Conservation (phyloP, 1,139 yeast species). For the Magnusiomyces suaveolens region DNA sequence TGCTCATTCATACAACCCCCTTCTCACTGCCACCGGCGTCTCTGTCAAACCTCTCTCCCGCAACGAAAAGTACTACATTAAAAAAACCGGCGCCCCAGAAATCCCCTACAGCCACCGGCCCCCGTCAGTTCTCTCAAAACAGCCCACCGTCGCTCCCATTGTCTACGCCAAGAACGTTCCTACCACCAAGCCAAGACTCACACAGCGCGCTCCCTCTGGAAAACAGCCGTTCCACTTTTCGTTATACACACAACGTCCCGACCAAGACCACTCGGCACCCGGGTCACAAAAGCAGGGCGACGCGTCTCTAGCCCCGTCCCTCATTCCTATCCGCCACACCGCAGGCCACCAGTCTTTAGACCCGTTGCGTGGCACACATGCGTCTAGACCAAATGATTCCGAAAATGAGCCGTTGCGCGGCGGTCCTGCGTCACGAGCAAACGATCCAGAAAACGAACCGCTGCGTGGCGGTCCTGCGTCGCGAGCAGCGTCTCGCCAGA, state of each 20-base stretch:
- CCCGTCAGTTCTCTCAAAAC: neutral
- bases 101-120: constrained; percentile 12
- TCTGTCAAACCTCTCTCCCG: too few relatives aligned
- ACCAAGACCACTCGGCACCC: constrained; percentile 3
- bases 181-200: constrained; percentile 11
- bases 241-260: constrained; percentile 2
- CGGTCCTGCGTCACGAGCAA: neutral
- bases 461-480: constrained; percentile 9
- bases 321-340: neutral
- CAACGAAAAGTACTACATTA: constrained; percentile 11
- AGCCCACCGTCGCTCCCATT: too few relatives aligned
- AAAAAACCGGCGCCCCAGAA: constrained; percentile 8
- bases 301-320: neutral
- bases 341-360: neutral
- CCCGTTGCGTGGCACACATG: neutral
- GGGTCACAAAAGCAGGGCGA: too few relatives aligned
- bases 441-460: neutral
- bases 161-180: constrained; percentile 5
- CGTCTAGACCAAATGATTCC: neutral
- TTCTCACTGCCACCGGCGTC: constrained; percentile 1
- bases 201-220: too few relatives aligned
- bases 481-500: too few relatives aligned
- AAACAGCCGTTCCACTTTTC: constrained; percentile 7
- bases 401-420: neutral
- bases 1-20: too few relatives aligned